Percentiles rank a stretch among this genome's conserved stretches.
These are phyloP conservation scores for Moringa oleifera DNA, from an alignment of 345 rosid genomes.

Conservation along the genomic window DNA sequence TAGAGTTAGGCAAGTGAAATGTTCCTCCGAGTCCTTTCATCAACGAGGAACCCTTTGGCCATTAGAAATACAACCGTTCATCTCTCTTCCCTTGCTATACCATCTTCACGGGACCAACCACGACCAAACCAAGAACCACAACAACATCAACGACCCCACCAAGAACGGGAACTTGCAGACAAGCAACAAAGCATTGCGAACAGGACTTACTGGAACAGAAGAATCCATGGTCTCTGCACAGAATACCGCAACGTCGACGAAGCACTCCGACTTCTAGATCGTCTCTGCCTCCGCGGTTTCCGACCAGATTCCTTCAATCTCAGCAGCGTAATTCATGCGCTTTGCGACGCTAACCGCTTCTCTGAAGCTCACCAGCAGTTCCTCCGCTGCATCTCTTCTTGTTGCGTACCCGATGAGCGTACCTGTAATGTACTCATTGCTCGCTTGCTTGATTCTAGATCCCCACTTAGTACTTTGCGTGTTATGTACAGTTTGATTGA, in stretches of 20 bases:
- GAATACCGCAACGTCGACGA: slow-evolving; percentile 33
- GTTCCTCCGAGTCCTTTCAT: too few relatives aligned
- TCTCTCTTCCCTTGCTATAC: not conserved
- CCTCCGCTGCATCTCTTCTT: slow-evolving; percentile 36
- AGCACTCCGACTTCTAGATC: slow-evolving; percentile 45
- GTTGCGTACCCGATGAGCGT: slow-evolving; percentile 59
- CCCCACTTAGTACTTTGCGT: slow-evolving; percentile 37
- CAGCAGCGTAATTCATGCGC: slow-evolving; percentile 66
- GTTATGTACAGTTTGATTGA: slow-evolving; percentile 39
- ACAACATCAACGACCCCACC: not conserved
- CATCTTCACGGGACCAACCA: not conserved
- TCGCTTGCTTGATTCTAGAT: slow-evolving; percentile 51
- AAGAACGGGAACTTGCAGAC: slow-evolving; percentile 11
- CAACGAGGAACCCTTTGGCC: too few relatives aligned
- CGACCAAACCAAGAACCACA: not conserved
- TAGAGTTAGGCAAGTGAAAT: too few relatives aligned
- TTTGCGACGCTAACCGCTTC: slow-evolving; percentile 54
- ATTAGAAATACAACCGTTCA: not conserved
- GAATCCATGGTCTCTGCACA: slow-evolving; percentile 51
- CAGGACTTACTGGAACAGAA: slow-evolving; percentile 49
- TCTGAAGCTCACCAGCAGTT: slow-evolving; percentile 58
- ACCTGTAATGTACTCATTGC: slow-evolving; percentile 69
- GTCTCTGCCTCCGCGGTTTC: slow-evolving; percentile 47
- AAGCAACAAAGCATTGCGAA: slow-evolving; percentile 30
- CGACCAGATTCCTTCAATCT: slow-evolving; percentile 54